Evolutionary conservation across 2,329 filamentous ascomycete genomes (phyloP).

Genomic region (Aspergillus sp.): DNA sequence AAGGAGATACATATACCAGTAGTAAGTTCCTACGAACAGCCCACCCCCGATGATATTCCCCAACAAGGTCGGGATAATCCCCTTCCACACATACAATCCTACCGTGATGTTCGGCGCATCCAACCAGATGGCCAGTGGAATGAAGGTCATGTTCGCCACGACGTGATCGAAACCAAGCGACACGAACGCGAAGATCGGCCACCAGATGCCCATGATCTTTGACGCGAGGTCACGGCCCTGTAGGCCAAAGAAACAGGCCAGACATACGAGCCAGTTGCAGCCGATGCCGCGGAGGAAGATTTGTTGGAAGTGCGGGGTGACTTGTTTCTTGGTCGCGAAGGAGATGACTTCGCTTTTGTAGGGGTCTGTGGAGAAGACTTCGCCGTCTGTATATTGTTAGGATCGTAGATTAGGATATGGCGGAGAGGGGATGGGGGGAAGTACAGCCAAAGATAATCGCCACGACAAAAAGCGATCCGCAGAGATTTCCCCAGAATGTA

Average conservation of each 20-base stretch:
- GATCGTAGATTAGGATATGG: not conserved
- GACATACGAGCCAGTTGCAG: slow-evolving; percentile 61
- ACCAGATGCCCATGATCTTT: slow-evolving; percentile 60
- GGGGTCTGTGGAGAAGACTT: slow-evolving; percentile 46
- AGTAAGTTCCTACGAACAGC: slow-evolving; percentile 50
- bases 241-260: slow-evolving; percentile 50
- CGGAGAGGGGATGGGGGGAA: slow-evolving; percentile 10
- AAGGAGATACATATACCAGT: slow-evolving; percentile 51
- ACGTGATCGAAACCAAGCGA: slow-evolving; percentile 58
- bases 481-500: slow-evolving; percentile 53
- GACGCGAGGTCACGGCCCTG: slow-evolving; percentile 54
- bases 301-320: slow-evolving; percentile 52
- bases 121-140: slow-evolving; percentile 55
- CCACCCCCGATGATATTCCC: slow-evolving; percentile 58
- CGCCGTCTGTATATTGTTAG: slow-evolving; percentile 41
- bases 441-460: slow-evolving; percentile 52
- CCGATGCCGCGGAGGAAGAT: slow-evolving; percentile 59
- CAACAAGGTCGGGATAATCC: slow-evolving; percentile 54
- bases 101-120: slow-evolving; percentile 48
- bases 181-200: slow-evolving; percentile 58
- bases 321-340: slow-evolving; percentile 53
- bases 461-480: slow-evolving; percentile 52
- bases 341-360: slow-evolving; percentile 49
- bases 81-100: slow-evolving; percentile 60
- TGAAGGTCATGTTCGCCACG: slow-evolving; percentile 59